Evolutionary conservation across 306 rosid species (phyloP), one percentile per base, ranked within the genome.

Genomic region (Corylus avellana): DNA sequence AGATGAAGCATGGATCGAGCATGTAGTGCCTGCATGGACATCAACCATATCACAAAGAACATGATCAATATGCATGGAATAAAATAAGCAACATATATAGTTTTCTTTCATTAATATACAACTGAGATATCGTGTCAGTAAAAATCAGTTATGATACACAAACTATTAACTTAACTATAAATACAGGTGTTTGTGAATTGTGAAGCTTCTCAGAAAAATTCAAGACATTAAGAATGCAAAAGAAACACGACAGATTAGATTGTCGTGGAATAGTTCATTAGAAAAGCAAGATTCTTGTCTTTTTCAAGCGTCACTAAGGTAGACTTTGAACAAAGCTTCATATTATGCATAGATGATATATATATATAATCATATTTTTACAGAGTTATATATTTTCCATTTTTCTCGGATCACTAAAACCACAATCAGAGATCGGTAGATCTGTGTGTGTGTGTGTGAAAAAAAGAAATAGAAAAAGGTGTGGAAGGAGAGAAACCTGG

Each of bases 1-100:
- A 93, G 94, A 84, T 93, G 99, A 81, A 93, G 92, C 96, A 93
- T 84, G 22, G 99, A 93, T 77, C 88, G 85, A 22, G 99, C 99
- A 85, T 95, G 99, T 53, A 74, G 82, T 35, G 99, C 99, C 98
- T 95, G 84, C 86, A 84, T 25, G 46, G 4, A 37, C 22, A 44
- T 42, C 44, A 32, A 32, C 35, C 35, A 32, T 32, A 32, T 32
- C 2, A 32, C 35, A 32, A 32, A 32, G 35, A 32, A 32, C 35
- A 32, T 32, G 35, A 32, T 32, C 35, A 32, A 32, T 32, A 32
- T 32, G 35, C 35, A 32, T 32, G 35, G 35, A 32, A 32, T 32
- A 32, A 32, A 32, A 1, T 32, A 32, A 32, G 35, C 35, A 32
- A 32, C 35, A 32, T 22, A 22, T 22, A 22, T 22, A 22, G 25